Percentiles rank a stretch among this genome's conserved stretches.
These are phyloP conservation scores for Cystobasidiaceae sp. DNA, from an alignment of 1,284 basidiomycete genomes.

Conservation along the genomic window DNA sequence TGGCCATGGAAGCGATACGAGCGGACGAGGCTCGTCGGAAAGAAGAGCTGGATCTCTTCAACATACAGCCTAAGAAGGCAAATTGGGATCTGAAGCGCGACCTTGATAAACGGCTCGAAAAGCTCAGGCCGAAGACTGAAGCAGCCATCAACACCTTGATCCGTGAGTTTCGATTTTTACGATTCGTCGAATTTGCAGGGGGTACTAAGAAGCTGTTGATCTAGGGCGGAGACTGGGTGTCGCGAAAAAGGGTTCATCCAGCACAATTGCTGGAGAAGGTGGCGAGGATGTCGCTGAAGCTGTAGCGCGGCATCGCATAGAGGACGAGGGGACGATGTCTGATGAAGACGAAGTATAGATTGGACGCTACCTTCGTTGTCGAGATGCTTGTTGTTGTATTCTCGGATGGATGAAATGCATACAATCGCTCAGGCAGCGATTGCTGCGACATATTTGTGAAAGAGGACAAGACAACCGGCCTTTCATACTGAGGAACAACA, in stretches of 20 bases:
- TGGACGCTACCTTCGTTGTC: no score
- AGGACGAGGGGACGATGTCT: conserved; percentile 24
- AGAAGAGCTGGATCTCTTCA: conserved; percentile 92
- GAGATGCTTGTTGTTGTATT: no score
- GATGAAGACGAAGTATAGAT: conserved; percentile 27
- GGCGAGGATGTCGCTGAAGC: conserved; percentile 31
- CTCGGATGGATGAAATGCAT: no score
- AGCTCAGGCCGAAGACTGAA: conserved; percentile 82
- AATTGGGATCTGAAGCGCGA: conserved; percentile 98
- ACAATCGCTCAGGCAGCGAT: no score
- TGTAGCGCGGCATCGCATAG: conserved; percentile 12
- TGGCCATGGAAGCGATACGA: conserved; percentile 74
- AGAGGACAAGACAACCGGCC: no score
- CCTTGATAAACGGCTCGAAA: conserved; percentile 79
- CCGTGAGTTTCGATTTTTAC: conserved; percentile 57
- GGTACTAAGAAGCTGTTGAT: background rate
- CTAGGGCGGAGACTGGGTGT: conserved; percentile 17
- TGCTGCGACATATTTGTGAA: no score
- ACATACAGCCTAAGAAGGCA: conserved; percentile 89
- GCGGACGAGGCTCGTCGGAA: conserved; percentile 77
- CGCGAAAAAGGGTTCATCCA: conserved; percentile 3
- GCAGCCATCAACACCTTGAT: conserved; percentile 88
- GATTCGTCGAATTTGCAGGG: background rate
- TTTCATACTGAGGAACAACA: no score
- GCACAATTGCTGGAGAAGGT: conserved; percentile 16